Base-by-base conservation (phyloP, 306 rosid genomes). In the Ochetophila trinervis region DNA sequence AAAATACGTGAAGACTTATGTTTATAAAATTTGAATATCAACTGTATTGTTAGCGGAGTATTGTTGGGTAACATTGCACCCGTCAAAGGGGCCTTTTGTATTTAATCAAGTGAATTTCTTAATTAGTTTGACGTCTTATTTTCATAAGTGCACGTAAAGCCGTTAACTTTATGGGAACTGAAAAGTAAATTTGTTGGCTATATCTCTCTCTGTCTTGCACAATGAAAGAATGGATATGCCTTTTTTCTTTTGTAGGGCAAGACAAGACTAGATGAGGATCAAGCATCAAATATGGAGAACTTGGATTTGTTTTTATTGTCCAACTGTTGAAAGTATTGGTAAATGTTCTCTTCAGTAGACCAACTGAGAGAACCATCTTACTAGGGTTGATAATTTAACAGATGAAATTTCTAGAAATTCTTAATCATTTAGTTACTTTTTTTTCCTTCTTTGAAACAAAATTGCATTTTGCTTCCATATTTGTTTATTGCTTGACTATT, bases 201-300 rank as follows among this genome's bases (percentile, higher is more conserved):
- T 48, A 20, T 78, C 64, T 68, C 6, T 74, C 73, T 72, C 78
- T 69, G 68, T 88, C 79, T 83, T 83, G 82, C 66, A 63, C 82
- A 76, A 74, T 81, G 75, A 89, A 82, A 83, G 83, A 83, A 81
- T 83, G 76, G 77, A 68, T 68, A 79, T 70, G 76, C 69, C 60
- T 82, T 85, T 40, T 83, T 82, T 74, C 60, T 77, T 85, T 81
- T 83, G 86, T 85, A 87, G 95, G 89, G 84, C 84, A 85, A 87
- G 95, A 90, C 84, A 82, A 87, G 86, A 85, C 87, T 87, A 89
- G 94, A 85, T 89, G 96, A 89, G 80, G 94, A 83, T 70, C 81
- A 49, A 77, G 87, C 79, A 78, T 76, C 91, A 75, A 71, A 80
- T 79, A 66, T 77, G 88, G 82, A 74, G 69, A 77, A 75, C 78